These are phyloP conservation scores for Mortierella alpina DNA, from an alignment of 192 early-diverging fungal species.

Conservation along the genomic window DNA sequence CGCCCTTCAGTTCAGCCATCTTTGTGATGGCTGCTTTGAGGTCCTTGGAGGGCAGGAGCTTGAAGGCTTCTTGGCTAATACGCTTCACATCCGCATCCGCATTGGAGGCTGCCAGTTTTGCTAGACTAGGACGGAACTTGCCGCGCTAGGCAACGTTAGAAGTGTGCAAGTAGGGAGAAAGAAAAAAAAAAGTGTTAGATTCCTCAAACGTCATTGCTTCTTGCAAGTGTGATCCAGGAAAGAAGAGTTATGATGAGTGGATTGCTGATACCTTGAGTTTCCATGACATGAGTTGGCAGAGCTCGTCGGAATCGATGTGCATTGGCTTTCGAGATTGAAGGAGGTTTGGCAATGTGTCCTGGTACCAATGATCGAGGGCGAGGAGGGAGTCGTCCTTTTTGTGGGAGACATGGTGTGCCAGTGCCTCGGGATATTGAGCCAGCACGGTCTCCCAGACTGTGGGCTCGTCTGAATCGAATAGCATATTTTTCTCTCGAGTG, in stretches of 20 bases:
- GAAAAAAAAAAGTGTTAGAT: no score
- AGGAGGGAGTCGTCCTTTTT: constrained; percentile 41
- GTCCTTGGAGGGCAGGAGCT: constrained; percentile 5
- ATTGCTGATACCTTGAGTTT: constrained; percentile 39
- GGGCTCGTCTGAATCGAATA: constrained; percentile 24
- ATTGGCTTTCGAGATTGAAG: constrained; percentile 9
- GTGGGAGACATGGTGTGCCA: constrained; percentile 26
- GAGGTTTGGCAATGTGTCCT: constrained; percentile 13
- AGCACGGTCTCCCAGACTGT: constrained; percentile 25
- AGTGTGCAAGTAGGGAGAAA: neutral
- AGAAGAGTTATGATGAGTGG: no score
- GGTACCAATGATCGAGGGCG: constrained; percentile 41
- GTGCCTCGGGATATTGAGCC: constrained; percentile 27
- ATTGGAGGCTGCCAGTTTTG: constrained; percentile 29
- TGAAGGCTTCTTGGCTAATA: constrained; percentile 29
- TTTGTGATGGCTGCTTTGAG: constrained; percentile 33
- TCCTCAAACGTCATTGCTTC: neutral
- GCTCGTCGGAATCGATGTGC: constrained; percentile 29
- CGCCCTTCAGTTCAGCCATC: constrained; percentile 48
- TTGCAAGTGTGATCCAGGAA: no score
- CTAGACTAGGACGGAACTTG: constrained; percentile 44
- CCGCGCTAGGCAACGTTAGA: constrained; percentile 15
- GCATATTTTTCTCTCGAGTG: neutral
- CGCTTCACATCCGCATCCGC: constrained; percentile 19
- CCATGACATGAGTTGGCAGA: constrained; percentile 43